Base-by-base conservation (phyloP, 2,329 filamentous ascomycete species). In the Lasiodiplodia hormozganensis region DNA sequence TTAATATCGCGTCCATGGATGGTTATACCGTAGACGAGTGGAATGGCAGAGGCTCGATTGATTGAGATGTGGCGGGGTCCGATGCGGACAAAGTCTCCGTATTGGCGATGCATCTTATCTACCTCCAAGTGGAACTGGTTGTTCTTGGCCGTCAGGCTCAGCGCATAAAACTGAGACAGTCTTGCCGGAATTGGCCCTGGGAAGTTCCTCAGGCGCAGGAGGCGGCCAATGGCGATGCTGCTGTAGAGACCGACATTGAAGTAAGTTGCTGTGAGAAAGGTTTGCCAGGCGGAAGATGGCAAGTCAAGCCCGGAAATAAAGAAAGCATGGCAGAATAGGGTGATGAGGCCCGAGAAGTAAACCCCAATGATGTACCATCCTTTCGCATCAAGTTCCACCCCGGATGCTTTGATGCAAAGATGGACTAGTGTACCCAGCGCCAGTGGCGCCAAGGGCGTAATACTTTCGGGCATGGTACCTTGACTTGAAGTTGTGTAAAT, bases 191-290 rank as follows among this genome's bases (percentile, higher is more conserved):
- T 16, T 3, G 68, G 68, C 4, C 64, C 65, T 11, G 68, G 65
- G 31, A 69, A 62, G 36, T 75, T 73, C 23, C 62, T 74, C n/a
- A 82, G 73, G 8, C 77, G 79, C 62, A 80, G 76, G 2, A 75
- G 67, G 18, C 82, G 76, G 71, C 83, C 80, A n/a, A 79, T 65
- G 10, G 75, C 34, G 18, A 82, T 80, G 69, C 80, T 82, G 6
- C 70, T 31, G 14, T 67, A 38, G 12, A 78, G 62, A 4, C 73
- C 70, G 23, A 57, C 69, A 21, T 53, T 65, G 47, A 65, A 65
- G 4, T 40, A 16, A n/a, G 49, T n/a, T 8, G 47, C 62, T 3
- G 62, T n/a, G 36, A 52, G 11, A 21, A 34, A 38, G 31, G 62
- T 43, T 18, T 51, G 31, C 62, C 36, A 16, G 12, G 34, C 62